Evolutionary conservation across 768 basidiomycete genomes (phyloP).

Genomic region (Hygrophorus pudorinus): DNA sequence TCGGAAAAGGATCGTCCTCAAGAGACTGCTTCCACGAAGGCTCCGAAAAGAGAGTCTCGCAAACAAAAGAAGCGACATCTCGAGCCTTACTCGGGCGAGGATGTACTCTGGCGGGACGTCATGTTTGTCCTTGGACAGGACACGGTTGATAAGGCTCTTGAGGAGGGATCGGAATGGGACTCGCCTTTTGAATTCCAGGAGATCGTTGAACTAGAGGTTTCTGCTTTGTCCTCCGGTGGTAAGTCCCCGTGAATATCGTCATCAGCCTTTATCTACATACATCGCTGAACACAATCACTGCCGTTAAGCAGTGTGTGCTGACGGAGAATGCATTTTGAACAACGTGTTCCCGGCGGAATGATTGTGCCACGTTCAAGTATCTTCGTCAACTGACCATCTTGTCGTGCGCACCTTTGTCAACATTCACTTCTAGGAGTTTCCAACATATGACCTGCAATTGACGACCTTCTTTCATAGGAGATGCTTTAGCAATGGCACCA

Average conservation of each 20-base stretch:
- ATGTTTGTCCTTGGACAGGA: slow-evolving; percentile 53
- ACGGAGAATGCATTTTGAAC: no score
- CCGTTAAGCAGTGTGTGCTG: no score
- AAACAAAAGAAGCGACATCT: slow-evolving; percentile 30
- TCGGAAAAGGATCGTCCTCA: slow-evolving; percentile 1
- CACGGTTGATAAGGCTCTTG: slow-evolving; percentile 37
- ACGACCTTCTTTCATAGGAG: slow-evolving; percentile 34
- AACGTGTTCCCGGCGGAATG: no score
- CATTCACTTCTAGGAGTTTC: not conserved
- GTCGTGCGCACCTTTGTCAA: no score
- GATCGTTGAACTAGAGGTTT: slow-evolving; percentile 59
- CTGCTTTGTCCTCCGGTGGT: slow-evolving; percentile 56
- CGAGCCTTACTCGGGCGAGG: slow-evolving; percentile 61
- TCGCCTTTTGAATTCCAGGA: slow-evolving; percentile 51
- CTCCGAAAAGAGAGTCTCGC: slow-evolving; percentile 10
- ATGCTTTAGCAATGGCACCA: slow-evolving; percentile 49
- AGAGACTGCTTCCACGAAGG: not conserved
- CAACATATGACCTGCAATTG: not conserved
- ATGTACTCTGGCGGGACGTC: slow-evolving; percentile 70
- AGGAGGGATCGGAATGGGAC: slow-evolving; percentile 41
- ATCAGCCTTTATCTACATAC: not conserved
- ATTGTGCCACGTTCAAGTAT: no score
- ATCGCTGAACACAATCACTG: no score
- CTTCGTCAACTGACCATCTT: no score
- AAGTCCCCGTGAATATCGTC: no score